Evolutionary conservation across 2,329 filamentous ascomycete genomes (phyloP).

Genomic region (Hyphodiscus sp.): DNA sequence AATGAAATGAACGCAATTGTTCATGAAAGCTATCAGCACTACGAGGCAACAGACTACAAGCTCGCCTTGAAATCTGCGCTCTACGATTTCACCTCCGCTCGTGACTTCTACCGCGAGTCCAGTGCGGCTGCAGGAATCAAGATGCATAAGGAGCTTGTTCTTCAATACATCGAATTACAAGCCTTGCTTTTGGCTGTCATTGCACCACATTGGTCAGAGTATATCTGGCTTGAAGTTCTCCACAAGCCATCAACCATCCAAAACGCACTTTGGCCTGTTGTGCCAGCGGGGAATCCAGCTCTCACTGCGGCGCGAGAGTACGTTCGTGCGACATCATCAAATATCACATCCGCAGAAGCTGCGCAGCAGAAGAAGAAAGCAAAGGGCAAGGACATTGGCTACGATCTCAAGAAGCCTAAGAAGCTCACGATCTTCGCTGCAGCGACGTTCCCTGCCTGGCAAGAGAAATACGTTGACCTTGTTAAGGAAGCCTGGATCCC

Average conservation of each 20-base stretch:
- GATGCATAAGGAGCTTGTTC: constrained; percentile 77
- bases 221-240: constrained; percentile 89
- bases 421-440: constrained; percentile 82
- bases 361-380: constrained; percentile 80
- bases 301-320: constrained; percentile 79
- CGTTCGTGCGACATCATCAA: constrained; percentile 64
- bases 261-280: constrained; percentile 66
- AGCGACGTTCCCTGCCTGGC: constrained; percentile 79
- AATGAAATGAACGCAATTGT: constrained; percentile 88
- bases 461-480: constrained; percentile 81
- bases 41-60: constrained; percentile 75
- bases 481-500: constrained; percentile 65
- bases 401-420: constrained; percentile 89
- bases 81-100: constrained; percentile 84
- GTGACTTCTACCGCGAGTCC: constrained; percentile 85
- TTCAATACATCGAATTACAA: constrained; percentile 81
- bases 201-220: constrained; percentile 89
- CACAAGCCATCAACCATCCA: constrained; percentile 72
- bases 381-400: constrained; percentile 81
- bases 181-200: constrained; percentile 76
- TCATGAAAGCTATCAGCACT: constrained; percentile 71
- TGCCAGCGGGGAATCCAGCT: constrained; percentile 56
- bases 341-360: constrained; percentile 80
- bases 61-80: constrained; percentile 78
- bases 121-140: constrained; percentile 69